Percentiles rank a stretch among this genome's conserved stretches.
phyloP scores from a whole-genome alignment of 805 yeast species.

The Zygotorulaspora chibaensis region DNA sequence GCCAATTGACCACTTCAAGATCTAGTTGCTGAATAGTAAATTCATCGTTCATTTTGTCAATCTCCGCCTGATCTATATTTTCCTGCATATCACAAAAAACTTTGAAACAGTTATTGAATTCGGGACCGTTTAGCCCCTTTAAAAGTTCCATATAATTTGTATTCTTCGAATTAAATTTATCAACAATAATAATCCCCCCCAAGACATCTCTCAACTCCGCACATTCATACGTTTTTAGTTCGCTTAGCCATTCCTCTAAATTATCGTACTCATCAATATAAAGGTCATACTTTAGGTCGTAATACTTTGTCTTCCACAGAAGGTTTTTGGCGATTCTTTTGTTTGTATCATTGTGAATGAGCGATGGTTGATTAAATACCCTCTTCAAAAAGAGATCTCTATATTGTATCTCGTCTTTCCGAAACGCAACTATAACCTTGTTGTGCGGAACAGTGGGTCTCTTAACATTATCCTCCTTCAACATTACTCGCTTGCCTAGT shows the following conservation, averaged over 20 bases:
- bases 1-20: slow-evolving; percentile 39
- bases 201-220: slow-evolving; percentile 41
- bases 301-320: slow-evolving; percentile 33
- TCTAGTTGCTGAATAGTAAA: slow-evolving; percentile 1
- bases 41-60: slow-evolving; percentile 38
- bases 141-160: not conserved
- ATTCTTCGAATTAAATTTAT: slow-evolving; percentile 9
- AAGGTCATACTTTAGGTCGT: slow-evolving; percentile 26
- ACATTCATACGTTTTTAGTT: slow-evolving; percentile 37
- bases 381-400: not conserved
- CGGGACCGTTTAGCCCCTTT: slow-evolving; percentile 22
- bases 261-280: slow-evolving; percentile 30
- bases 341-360: slow-evolving; percentile 1
- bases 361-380: slow-evolving; percentile 5
- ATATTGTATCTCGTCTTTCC: not conserved
- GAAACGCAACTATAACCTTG: slow-evolving; percentile 13
- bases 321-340: slow-evolving; percentile 20
- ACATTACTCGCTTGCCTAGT: no score
- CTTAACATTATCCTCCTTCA: no score
- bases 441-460: slow-evolving; percentile 2
- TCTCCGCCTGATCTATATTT: slow-evolving; percentile 18
- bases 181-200: slow-evolving; percentile 43
- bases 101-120: slow-evolving; percentile 27
- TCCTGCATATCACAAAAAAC: slow-evolving; percentile 13
- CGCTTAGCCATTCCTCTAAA: slow-evolving; percentile 37